Conservation (phyloP, 345 rosid genomes). For the Hibiscus mutabilis region DNA sequence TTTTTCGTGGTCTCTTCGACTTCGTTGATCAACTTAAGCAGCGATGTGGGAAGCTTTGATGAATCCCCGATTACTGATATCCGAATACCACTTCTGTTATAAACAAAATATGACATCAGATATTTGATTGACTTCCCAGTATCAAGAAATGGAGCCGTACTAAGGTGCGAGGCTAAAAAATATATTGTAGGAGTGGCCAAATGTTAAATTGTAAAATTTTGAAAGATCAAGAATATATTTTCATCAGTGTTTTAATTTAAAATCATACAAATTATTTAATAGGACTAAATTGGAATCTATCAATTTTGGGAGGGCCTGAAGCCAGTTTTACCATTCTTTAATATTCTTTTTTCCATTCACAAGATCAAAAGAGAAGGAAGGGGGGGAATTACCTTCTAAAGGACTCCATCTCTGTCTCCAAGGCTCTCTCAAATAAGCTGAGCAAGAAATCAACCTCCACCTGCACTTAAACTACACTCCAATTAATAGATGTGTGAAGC, state of each 20-base stretch:
- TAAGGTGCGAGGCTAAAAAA: no score
- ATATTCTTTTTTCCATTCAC: no score
- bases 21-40: constrained; percentile 28
- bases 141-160: no score
- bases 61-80: constrained; percentile 61
- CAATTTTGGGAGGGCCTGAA: no score
- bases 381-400: constrained; percentile 21
- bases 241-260: no score
- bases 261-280: no score
- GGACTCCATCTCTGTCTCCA: not conserved
- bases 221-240: no score
- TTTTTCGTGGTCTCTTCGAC: constrained; percentile 44
- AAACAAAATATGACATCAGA: constrained; percentile 5
- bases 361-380: not conserved
- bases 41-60: constrained; percentile 44
- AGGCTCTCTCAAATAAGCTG: constrained; percentile 26
- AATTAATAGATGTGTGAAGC: no score
- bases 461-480: constrained; percentile 23
- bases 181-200: no score
- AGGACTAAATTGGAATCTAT: no score
- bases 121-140: not conserved
- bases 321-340: no score
- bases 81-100: constrained; percentile 37
- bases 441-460: constrained; percentile 63
- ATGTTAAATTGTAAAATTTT: no score